phyloP scores from a whole-genome alignment of 495 filamentous ascomycete species.

The Xylaria bambusicola region DNA sequence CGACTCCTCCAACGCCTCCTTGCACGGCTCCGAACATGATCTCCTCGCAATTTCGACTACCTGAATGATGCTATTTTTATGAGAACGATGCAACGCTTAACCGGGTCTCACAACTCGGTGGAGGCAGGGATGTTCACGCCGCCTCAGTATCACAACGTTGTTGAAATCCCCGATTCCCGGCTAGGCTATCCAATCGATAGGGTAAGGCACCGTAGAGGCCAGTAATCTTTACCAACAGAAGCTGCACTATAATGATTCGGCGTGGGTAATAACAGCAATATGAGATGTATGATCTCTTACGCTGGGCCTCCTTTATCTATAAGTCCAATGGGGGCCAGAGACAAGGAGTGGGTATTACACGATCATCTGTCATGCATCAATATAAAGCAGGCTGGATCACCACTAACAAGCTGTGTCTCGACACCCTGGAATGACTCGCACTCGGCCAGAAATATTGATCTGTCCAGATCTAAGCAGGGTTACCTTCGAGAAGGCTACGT shows the following conservation, averaged over 20 bases:
- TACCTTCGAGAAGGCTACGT: conserved; percentile 10
- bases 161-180: conserved; percentile 1
- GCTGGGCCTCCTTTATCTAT: conserved; percentile 3
- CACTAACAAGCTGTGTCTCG: background rate
- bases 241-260: background rate
- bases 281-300: background rate
- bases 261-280: background rate
- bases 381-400: conserved; percentile 9
- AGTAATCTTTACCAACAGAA: background rate
- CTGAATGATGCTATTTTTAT: conserved; percentile 7
- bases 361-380: conserved; percentile 20
- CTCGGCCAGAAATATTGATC: background rate
- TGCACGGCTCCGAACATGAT: conserved; percentile 12
- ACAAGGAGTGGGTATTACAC: conserved; percentile 14
- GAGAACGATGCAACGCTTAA: background rate
- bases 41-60: background rate
- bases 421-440: conserved; percentile 12
- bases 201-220: background rate
- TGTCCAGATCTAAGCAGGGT: background rate
- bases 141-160: conserved; percentile 13
- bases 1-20: conserved; percentile 10
- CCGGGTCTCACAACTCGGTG: background rate
- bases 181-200: background rate
- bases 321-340: conserved; percentile 6
- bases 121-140: background rate